Evolutionary conservation across 169 alveolate genomes (phyloP).

Genomic region (Blepharisma undulans): DNA sequence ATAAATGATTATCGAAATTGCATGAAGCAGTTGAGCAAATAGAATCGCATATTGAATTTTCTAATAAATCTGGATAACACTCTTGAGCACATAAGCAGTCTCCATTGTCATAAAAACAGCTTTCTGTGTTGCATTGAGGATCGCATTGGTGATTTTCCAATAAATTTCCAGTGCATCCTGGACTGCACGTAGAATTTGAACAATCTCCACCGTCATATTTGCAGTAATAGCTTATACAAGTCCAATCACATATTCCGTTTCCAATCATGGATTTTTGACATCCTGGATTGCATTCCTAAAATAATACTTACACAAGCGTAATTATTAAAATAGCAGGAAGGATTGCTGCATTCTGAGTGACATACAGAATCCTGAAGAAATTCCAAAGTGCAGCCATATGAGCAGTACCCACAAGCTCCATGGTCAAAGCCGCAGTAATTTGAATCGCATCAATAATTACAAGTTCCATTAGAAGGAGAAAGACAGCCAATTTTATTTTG

Average conservation of each 20-base stretch:
- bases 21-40: background rate
- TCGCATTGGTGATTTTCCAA: background rate
- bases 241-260: background rate
- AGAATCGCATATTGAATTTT: background rate
- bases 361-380: background rate
- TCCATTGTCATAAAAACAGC: background rate
- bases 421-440: background rate
- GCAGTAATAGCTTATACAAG: background rate
- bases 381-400: conserved; percentile 4
- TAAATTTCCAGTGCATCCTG: background rate
- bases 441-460: background rate
- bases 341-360: background rate
- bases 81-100: background rate
- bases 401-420: conserved; percentile 14
- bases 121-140: background rate
- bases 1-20: background rate
- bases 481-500: background rate
- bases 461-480: background rate
- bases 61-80: background rate
- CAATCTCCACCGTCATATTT: conserved; percentile 4
- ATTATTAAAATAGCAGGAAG: background rate
- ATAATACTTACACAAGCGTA: background rate
- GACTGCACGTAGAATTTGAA: background rate
- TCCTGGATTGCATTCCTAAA: background rate
- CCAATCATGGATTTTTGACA: background rate